phyloP scores from a whole-genome alignment of 192 early-diverging fungal species.

The Umbelopsis ramanniana region DNA sequence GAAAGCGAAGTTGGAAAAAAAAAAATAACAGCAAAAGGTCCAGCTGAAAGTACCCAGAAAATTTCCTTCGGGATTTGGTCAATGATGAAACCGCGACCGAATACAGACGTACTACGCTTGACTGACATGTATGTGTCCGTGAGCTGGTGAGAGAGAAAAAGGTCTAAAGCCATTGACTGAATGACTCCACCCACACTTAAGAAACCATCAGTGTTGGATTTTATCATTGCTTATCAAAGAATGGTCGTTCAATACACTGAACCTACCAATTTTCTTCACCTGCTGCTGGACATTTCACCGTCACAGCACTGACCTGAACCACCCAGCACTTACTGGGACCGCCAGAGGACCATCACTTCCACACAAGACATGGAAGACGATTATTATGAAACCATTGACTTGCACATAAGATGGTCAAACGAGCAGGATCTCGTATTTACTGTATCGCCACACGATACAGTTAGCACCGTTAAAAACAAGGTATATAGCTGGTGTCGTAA shows the following conservation, averaged over 20 bases:
- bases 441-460: conserved; percentile 36
- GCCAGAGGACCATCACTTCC: background rate
- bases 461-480: conserved; percentile 50
- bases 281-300: background rate
- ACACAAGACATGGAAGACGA: conserved; percentile 12
- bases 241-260: too few relatives aligned
- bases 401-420: conserved; percentile 48
- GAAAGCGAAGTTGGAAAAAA: background rate
- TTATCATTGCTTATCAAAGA: too few relatives aligned
- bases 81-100: background rate
- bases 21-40: background rate
- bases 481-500: conserved; percentile 27
- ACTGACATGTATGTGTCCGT: too few relatives aligned
- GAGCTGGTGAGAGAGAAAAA: too few relatives aligned
- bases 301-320: conserved; percentile 13
- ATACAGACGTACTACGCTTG: background rate
- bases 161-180: too few relatives aligned
- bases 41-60: background rate
- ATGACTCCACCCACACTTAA: too few relatives aligned
- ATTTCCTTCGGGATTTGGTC: conserved; percentile 6
- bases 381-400: conserved; percentile 29
- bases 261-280: too few relatives aligned
- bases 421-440: conserved; percentile 41
- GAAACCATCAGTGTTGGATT: too few relatives aligned
- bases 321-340: background rate